Conservation (phyloP, 441 rosid species). For the Syzygium syzygioides region DNA sequence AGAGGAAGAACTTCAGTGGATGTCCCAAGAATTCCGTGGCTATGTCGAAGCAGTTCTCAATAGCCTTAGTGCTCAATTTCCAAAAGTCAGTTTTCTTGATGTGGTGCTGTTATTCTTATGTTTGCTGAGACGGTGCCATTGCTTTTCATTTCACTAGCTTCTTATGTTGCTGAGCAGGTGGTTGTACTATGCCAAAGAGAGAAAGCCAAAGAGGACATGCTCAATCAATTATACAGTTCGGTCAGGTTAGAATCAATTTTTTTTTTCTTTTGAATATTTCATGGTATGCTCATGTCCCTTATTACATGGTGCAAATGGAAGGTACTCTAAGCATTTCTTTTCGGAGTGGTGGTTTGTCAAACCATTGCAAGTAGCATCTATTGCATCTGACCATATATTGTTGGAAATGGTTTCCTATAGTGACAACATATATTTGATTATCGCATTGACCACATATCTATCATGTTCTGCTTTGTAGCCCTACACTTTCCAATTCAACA, state of each 20-base stretch:
- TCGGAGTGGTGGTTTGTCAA: neutral
- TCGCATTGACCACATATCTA: neutral
- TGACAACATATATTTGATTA: neutral
- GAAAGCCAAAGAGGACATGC: constrained; percentile 98
- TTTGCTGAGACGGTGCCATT: neutral
- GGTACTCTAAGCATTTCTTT: neutral
- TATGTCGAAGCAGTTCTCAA: constrained; percentile 99
- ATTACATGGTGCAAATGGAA: neutral
- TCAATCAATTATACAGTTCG: constrained; percentile 88
- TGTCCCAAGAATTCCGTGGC: constrained; percentile 99
- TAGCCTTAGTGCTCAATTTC: constrained; percentile 99
- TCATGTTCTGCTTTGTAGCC: neutral
- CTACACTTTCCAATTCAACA: neutral
- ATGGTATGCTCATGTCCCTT: neutral
- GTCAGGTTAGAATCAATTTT: constrained; percentile 44
- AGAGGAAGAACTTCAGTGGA: constrained; percentile 99
- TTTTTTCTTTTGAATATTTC: neutral
- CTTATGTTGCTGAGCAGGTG: constrained; percentile 53
- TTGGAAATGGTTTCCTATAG: neutral
- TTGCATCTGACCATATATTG: neutral
- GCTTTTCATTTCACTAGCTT: neutral
- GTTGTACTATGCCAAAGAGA: constrained; percentile 99
- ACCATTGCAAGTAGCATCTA: neutral
- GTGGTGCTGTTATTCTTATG: neutral
- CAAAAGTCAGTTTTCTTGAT: constrained; percentile 53